Percentiles rank a stretch among this genome's conserved stretches.
phyloP scores from a whole-genome alignment of 176 grass and related monocot genomes.

The Sorghum bicolor region DNA sequence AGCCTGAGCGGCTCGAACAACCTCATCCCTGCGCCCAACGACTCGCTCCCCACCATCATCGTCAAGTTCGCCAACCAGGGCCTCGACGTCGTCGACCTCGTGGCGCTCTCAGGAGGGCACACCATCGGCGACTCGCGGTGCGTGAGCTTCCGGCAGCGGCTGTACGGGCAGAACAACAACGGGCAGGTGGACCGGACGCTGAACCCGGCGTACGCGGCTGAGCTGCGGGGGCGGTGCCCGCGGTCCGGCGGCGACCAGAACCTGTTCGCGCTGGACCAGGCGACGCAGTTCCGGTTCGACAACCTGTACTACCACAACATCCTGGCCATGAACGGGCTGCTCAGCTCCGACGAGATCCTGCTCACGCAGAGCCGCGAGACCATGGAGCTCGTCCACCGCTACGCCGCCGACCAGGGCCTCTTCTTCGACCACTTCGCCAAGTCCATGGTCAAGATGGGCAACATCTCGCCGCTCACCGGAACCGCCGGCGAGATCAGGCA shows the following conservation, averaged over 20 bases:
- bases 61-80: slow-evolving; percentile 70
- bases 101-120: slow-evolving; percentile 61
- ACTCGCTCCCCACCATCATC: slow-evolving; percentile 60
- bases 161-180: slow-evolving; percentile 65
- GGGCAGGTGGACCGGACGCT: slow-evolving; percentile 48
- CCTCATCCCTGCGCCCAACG: slow-evolving; percentile 76
- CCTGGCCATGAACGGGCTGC: slow-evolving; percentile 43
- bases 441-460: slow-evolving; percentile 82
- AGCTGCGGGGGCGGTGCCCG: slow-evolving; percentile 48
- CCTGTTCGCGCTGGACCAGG: slow-evolving; percentile 58
- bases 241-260: slow-evolving; percentile 65
- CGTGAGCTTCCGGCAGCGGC: slow-evolving; percentile 67
- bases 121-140: slow-evolving; percentile 58
- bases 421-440: slow-evolving; percentile 67
- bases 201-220: slow-evolving; percentile 49
- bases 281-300: slow-evolving; percentile 56
- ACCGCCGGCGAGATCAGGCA: slow-evolving; percentile 54
- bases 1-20: slow-evolving; percentile 73
- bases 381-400: slow-evolving; percentile 49
- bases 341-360: slow-evolving; percentile 72
- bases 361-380: slow-evolving; percentile 53
- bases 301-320: slow-evolving; percentile 66
- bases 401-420: slow-evolving; percentile 38
- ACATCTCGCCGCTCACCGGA: slow-evolving; percentile 53
- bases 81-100: slow-evolving; percentile 66